phyloP scores from a whole-genome alignment of 1,284 basidiomycete genomes.

The Fomitiporia mediterranea region DNA sequence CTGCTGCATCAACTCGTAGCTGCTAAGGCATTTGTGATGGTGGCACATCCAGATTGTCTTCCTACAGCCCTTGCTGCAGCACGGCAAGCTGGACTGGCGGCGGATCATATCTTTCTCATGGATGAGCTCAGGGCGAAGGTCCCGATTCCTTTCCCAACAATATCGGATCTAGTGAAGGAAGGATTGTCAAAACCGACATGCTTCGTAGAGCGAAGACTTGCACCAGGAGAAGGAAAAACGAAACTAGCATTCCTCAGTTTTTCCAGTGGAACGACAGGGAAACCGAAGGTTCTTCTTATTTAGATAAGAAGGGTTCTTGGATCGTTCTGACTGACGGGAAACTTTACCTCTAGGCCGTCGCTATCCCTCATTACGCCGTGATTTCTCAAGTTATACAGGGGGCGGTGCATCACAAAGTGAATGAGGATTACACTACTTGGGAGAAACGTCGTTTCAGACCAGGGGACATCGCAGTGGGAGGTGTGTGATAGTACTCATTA shows the following conservation, averaged over 20 bases:
- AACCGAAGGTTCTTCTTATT: slow-evolving; percentile 64
- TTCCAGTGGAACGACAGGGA: slow-evolving; percentile 83
- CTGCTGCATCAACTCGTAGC: slow-evolving; percentile 55
- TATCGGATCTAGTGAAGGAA: slow-evolving; percentile 52
- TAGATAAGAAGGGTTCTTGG: too few relatives aligned
- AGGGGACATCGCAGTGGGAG: slow-evolving; percentile 51
- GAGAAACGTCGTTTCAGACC: slow-evolving; percentile 39
- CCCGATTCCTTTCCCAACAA: slow-evolving; percentile 28
- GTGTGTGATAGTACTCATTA: slow-evolving; percentile 29
- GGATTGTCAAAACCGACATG: slow-evolving; percentile 40
- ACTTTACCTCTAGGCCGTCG: slow-evolving; percentile 55
- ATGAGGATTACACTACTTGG: slow-evolving; percentile 32
- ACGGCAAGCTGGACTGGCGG: slow-evolving; percentile 43
- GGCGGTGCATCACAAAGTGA: slow-evolving; percentile 44
- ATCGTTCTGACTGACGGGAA: too few relatives aligned
- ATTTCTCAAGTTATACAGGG: slow-evolving; percentile 65
- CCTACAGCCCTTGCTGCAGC: slow-evolving; percentile 48
- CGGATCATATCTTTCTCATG: slow-evolving; percentile 53
- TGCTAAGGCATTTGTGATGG: slow-evolving; percentile 51
- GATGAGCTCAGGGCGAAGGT: slow-evolving; percentile 27
- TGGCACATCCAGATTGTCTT: slow-evolving; percentile 52
- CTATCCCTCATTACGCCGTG: slow-evolving; percentile 61
- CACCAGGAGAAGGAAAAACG: slow-evolving; percentile 58
- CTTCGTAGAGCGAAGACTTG: slow-evolving; percentile 49
- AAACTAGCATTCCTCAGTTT: slow-evolving; percentile 74